Base-by-base conservation (phyloP, 345 rosid genomes). In the Trapa incisa region DNA sequence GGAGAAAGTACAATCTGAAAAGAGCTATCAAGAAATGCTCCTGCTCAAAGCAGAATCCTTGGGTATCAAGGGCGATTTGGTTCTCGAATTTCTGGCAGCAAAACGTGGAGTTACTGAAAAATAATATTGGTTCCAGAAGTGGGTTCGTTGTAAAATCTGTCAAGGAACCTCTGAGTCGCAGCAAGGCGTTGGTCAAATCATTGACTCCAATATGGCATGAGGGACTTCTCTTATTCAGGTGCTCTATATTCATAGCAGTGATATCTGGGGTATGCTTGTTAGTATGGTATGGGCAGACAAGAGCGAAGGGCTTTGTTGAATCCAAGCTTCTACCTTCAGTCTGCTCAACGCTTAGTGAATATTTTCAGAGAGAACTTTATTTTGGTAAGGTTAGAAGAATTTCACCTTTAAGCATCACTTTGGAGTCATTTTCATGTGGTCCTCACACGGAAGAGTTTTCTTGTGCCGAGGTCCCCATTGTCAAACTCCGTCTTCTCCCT, bases 231-330 rank as follows among this genome's bases (percentile, higher is more conserved):
- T 71, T 93, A n/a, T 71, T 93, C 60, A 85, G 98, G 76, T 87
- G 96, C 68, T 90, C 96, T 0, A 83, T 88, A 58, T 82, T 88
- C 67, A 67, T 73, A 16, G 88, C 84, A 33, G 94, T 93, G 13
- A 72, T 88, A 71, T 87, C 97, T 68, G 97, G 96, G 70, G 89
- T 88, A 65, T 90, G 89, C 73, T 87, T 93, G 63, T 73, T 93
- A 84, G 77, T 90, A 22, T 93, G 94, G 94, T 93, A 84, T 76
- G 98, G 96, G 68, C 92, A 90, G 72, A 79, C 65, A 50, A 90
- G 86, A 68, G 86, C 91, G 38, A 87, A 88, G 70, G 75, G 76
- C 67, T 87, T 87, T 74, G 72, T 87, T 37, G 97, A 93, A 76
- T 73, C 80, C 11, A 88, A 83, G 81, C 94, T 93, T 79, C 80